These are phyloP conservation scores for Gossypium anomalum DNA, from an alignment of 345 rosid genomes.

Conservation along the genomic window DNA sequence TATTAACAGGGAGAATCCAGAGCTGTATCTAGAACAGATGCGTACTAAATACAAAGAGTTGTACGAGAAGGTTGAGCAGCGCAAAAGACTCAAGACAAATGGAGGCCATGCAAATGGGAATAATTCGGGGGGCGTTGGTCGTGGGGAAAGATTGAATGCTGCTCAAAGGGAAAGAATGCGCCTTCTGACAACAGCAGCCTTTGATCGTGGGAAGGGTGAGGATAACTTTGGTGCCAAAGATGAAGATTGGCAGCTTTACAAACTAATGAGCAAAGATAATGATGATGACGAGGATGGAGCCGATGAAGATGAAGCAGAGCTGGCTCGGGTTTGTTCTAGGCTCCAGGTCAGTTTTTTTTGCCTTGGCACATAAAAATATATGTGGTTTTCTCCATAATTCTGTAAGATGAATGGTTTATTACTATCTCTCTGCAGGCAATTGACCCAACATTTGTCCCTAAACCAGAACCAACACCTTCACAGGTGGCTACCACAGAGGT, in stretches of 20 bases:
- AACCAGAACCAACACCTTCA: constrained; percentile 41
- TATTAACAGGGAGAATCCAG: constrained; percentile 72
- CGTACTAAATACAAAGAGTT: constrained; percentile 70
- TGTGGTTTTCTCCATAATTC: neutral
- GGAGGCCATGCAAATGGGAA: constrained; percentile 71
- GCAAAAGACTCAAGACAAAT: constrained; percentile 78
- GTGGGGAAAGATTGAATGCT: constrained; percentile 94
- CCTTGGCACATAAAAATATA: neutral
- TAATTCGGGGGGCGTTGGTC: constrained; percentile 69
- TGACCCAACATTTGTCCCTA: constrained; percentile 76
- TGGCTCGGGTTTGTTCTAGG: constrained; percentile 64
- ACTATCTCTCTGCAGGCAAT: constrained; percentile 44
- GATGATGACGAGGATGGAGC: constrained; percentile 42
- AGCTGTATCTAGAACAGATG: constrained; percentile 71
- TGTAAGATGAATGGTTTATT: neutral
- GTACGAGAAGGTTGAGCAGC: constrained; percentile 72
- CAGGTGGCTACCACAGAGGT: constrained; percentile 50
- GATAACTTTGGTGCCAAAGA: constrained; percentile 89
- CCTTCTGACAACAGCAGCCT: constrained; percentile 88
- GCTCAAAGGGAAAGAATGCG: constrained; percentile 96
- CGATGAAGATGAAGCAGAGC: constrained; percentile 72
- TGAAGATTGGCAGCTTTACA: constrained; percentile 98
- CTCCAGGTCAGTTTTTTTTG: constrained; percentile 47
- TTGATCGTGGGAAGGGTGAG: constrained; percentile 95
- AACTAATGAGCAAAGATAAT: constrained; percentile 83